Conservation (phyloP, 805 yeast species). For the Wickerhamiella kurtzmanii region DNA sequence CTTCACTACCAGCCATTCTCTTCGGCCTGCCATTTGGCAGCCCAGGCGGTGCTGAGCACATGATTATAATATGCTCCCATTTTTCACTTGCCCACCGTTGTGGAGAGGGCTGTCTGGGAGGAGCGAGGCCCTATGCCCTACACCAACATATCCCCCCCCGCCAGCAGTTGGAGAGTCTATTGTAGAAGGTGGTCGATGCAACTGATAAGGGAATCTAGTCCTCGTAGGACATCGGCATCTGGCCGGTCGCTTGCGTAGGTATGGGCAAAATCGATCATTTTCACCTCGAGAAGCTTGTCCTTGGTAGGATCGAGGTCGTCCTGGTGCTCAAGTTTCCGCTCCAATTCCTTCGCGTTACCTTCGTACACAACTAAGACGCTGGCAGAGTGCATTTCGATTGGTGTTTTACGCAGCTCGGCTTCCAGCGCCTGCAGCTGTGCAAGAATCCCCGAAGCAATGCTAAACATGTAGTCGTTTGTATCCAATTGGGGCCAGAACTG, state of each 20-base stretch:
- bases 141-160: too few relatives aligned
- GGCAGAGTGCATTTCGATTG: conserved; percentile 16
- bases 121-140: too few relatives aligned
- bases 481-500: conserved; percentile 29
- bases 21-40: too few relatives aligned
- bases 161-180: too few relatives aligned
- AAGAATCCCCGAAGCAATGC: conserved; percentile 34
- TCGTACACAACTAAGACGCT: conserved; percentile 57
- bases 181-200: neutral
- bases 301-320: conserved; percentile 20
- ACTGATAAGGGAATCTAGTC: conserved; percentile 48
- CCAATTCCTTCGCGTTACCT: conserved; percentile 46
- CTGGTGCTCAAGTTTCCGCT: conserved; percentile 25
- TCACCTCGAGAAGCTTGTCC: conserved; percentile 38
- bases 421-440: conserved; percentile 53
- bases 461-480: conserved; percentile 11
- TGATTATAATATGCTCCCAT: too few relatives aligned
- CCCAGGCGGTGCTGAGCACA: too few relatives aligned
- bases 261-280: conserved; percentile 86
- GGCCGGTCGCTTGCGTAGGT: conserved; percentile 47
- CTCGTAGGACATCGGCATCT: conserved; percentile 59
- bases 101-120: too few relatives aligned
- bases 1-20: neutral
- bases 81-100: too few relatives aligned
- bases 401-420: conserved; percentile 43